These are phyloP conservation scores for Sugiyamaella xylanicola DNA, from an alignment of 1,139 yeast genomes.

Conservation along the genomic window DNA sequence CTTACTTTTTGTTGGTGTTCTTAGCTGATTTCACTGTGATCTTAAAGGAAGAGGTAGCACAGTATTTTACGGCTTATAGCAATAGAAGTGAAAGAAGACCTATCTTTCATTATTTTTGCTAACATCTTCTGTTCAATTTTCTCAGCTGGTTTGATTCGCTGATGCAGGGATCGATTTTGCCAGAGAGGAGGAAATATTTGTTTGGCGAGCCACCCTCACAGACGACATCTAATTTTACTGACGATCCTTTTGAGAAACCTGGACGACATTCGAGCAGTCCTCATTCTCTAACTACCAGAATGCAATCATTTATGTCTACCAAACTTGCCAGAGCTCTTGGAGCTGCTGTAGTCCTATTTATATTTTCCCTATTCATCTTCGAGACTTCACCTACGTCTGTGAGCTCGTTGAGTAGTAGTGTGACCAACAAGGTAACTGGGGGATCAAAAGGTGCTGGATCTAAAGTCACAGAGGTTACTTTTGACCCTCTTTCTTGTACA, in stretches of 20 bases:
- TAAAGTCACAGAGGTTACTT: not conserved
- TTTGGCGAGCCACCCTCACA: conserved; percentile 13
- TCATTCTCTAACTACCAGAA: conserved; percentile 10
- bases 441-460: conserved; percentile 3
- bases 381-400: conserved; percentile 17
- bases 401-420: not conserved
- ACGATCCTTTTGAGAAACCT: conserved; percentile 27
- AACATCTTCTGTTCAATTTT: not conserved
- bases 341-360: conserved; percentile 15
- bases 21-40: not conserved
- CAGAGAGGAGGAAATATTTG: conserved; percentile 18
- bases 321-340: conserved; percentile 21
- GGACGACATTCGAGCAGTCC: conserved; percentile 21
- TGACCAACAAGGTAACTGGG: not conserved
- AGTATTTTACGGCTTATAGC: too few relatives aligned
- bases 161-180: conserved; percentile 15
- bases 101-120: not conserved
- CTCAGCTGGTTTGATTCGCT: not conserved
- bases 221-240: conserved; percentile 11
- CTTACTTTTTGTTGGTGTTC: not conserved
- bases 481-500: conserved; percentile 36
- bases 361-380: conserved; percentile 15
- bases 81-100: too few relatives aligned
- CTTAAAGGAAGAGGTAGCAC: not conserved
- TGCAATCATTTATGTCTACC: conserved; percentile 21